These are phyloP conservation scores for Diplodia sapinea DNA, from an alignment of 2,329 filamentous ascomycete genomes.

Conservation along the genomic window DNA sequence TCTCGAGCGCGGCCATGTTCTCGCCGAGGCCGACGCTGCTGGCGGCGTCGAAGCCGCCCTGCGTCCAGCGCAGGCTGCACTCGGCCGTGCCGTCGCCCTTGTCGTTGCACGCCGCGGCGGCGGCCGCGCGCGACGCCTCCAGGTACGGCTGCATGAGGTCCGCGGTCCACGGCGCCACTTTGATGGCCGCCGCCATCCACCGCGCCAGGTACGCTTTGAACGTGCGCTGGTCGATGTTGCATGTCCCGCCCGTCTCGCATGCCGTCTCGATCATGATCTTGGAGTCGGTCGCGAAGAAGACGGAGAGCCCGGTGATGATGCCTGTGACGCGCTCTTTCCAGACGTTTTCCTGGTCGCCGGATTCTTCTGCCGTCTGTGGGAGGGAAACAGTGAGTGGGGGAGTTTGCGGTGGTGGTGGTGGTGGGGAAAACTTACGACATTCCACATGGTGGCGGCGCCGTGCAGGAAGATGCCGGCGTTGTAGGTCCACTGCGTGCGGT, in stretches of 20 bases:
- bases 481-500: conserved; percentile 68
- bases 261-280: conserved; percentile 69
- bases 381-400: neutral
- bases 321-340: conserved; percentile 62
- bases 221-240: conserved; percentile 73
- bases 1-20: conserved; percentile 59
- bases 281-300: conserved; percentile 63
- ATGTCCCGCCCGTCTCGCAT: conserved; percentile 67
- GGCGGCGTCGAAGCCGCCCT: conserved; percentile 58
- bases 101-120: conserved; percentile 67
- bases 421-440: conserved; percentile 42
- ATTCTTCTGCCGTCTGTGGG: conserved; percentile 38
- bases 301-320: conserved; percentile 51
- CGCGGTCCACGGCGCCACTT: conserved; percentile 64
- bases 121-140: conserved; percentile 62
- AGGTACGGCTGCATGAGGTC: conserved; percentile 63
- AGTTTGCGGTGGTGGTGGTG: too few species aligned
- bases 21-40: conserved; percentile 55
- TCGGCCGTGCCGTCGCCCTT: conserved; percentile 53
- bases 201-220: conserved; percentile 75
- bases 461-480: conserved; percentile 70
- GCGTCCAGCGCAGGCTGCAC: conserved; percentile 69
- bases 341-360: conserved; percentile 59
- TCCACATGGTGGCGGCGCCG: conserved; percentile 68
- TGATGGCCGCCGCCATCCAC: conserved; percentile 66